phyloP scores from a whole-genome alignment of 805 yeast genomes.

The Wickerhamomyces pijperi region DNA sequence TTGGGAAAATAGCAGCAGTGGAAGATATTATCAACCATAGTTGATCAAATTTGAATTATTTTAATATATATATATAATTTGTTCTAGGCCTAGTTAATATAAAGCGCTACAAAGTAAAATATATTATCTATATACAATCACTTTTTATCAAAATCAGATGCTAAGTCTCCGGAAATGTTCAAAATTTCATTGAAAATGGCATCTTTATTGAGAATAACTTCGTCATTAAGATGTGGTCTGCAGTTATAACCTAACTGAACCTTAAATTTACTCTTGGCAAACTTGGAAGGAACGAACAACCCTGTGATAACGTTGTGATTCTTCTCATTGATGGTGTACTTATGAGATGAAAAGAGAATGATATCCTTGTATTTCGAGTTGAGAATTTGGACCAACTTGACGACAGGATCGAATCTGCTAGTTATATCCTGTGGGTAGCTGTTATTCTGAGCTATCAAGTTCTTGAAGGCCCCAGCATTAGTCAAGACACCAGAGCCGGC shows the following conservation, averaged over 20 bases:
- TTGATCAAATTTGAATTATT: background rate
- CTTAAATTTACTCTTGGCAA: constrained; percentile 56
- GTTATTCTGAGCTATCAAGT: constrained; percentile 28
- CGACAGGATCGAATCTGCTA: constrained; percentile 48
- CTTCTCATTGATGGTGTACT: constrained; percentile 38
- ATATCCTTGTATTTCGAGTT: constrained; percentile 52
- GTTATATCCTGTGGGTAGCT: constrained; percentile 28
- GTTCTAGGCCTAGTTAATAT: too few relatives aligned
- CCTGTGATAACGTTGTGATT: constrained; percentile 67
- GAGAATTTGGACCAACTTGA: constrained; percentile 49
- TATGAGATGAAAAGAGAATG: constrained; percentile 48
- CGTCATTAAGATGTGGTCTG: constrained; percentile 43
- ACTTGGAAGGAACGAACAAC: constrained; percentile 58
- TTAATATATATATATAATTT: background rate
- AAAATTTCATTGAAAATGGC: constrained; percentile 67
- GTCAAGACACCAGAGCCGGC: constrained; percentile 42
- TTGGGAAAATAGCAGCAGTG: background rate
- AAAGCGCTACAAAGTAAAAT: too few relatives aligned
- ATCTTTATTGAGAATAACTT: constrained; percentile 53
- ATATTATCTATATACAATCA: background rate
- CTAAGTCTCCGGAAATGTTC: constrained; percentile 57
- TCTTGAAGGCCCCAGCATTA: constrained; percentile 43
- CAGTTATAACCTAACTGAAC: constrained; percentile 71
- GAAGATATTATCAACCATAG: background rate
- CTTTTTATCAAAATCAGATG: constrained; percentile 25